phyloP scores from a whole-genome alignment of 257 asterid species.

The Lycium barbarum region DNA sequence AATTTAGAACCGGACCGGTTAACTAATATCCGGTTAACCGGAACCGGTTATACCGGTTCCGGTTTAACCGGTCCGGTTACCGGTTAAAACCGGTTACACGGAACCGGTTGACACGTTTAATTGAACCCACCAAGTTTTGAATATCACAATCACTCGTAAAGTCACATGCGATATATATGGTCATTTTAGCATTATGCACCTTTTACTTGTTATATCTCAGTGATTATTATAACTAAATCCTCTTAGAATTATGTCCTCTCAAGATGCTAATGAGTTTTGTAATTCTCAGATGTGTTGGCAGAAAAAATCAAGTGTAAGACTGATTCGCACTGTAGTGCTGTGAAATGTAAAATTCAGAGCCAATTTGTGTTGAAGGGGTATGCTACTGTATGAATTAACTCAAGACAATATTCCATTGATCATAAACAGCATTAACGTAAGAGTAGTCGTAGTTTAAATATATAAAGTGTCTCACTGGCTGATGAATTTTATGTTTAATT shows the following conservation, averaged over 20 bases:
- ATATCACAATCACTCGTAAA: too few relatives aligned
- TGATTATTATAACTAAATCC: not conserved
- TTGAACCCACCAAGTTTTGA: too few relatives aligned
- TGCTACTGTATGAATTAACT: not conserved
- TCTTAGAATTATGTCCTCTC: not conserved
- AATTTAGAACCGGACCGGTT: too few relatives aligned
- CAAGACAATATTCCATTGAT: not conserved
- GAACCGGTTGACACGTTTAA: too few relatives aligned
- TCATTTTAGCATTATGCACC: too few relatives aligned
- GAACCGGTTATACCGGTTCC: too few relatives aligned
- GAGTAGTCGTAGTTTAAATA: not conserved
- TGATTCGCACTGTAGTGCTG: not conserved
- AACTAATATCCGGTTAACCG: too few relatives aligned
- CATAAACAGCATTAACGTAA: not conserved
- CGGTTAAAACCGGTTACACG: too few relatives aligned
- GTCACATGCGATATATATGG: too few relatives aligned
- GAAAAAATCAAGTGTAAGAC: not conserved
- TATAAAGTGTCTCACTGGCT: not conserved
- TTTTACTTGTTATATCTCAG: not conserved
- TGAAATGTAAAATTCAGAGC: not conserved
- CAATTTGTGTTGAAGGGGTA: not conserved
- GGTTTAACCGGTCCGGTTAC: too few relatives aligned
- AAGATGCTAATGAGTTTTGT: not conserved
- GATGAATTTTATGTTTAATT: not conserved
- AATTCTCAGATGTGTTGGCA: not conserved